These are phyloP conservation scores for Ustilago bromivora DNA, from an alignment of 1,284 basidiomycete species.

Conservation along the genomic window DNA sequence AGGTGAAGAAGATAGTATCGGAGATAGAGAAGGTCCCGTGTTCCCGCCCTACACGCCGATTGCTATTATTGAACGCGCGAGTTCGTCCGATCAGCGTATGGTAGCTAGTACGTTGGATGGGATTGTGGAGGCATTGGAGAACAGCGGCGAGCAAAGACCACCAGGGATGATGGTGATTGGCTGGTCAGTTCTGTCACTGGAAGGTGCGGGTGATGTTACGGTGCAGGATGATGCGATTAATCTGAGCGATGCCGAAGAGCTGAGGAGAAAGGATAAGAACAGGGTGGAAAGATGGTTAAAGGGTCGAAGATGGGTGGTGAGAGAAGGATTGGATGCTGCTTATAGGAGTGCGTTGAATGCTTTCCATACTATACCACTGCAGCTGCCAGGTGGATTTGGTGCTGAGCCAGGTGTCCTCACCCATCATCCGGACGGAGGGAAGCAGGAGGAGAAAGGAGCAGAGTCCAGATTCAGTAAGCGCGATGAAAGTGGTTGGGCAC, in stretches of 20 bases:
- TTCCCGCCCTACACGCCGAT: constrained; percentile 86
- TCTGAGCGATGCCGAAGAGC: background rate
- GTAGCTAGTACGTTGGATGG: constrained; percentile 82
- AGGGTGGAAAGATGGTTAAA: constrained; percentile 54
- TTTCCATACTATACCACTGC: constrained; percentile 27
- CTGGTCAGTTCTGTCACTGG: constrained; percentile 78
- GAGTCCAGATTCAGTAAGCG: constrained; percentile 27
- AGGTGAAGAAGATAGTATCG: constrained; percentile 48
- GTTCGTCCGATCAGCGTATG: constrained; percentile 89
- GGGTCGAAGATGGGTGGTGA: constrained; percentile 42
- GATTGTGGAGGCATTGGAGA: constrained; percentile 80
- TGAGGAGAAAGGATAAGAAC: constrained; percentile 37
- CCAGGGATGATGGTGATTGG: constrained; percentile 96
- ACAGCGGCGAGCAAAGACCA: constrained; percentile 85
- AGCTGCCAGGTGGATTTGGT: constrained; percentile 12
- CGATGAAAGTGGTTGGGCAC: constrained; percentile 57
- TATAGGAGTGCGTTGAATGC: constrained; percentile 32
- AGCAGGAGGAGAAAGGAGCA: background rate
- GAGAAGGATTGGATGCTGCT: constrained; percentile 57
- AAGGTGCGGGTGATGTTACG: constrained; percentile 72
- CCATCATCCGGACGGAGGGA: constrained; percentile 18
- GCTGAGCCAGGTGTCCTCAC: background rate
- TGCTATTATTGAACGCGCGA: constrained; percentile 91
- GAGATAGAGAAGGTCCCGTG: constrained; percentile 72
- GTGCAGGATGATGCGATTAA: constrained; percentile 71